A percentile compares a stretch with the other conserved stretches of the same genome.
Conservation (phyloP, 164 flowering plant species). For the Brasenia schreberi region DNA sequence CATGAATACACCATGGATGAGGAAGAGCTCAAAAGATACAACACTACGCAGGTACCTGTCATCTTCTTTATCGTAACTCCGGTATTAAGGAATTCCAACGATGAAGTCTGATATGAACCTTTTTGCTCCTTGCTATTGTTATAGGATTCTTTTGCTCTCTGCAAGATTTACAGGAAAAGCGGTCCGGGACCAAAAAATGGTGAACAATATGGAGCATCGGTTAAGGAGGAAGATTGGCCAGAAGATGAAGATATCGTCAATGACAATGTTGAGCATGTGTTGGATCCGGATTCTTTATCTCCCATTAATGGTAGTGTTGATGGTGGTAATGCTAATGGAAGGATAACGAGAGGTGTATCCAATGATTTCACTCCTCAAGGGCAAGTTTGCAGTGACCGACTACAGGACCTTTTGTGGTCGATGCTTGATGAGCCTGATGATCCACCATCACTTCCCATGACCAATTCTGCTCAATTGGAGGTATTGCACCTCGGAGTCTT, state of each 20-base stretch:
- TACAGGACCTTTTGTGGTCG: neutral
- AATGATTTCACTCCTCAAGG: neutral
- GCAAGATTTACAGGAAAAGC: conserved; percentile 77
- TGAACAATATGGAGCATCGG: conserved; percentile 93
- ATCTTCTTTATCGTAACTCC: too few species aligned
- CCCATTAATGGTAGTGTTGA: neutral
- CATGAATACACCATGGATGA: conserved; percentile 85
- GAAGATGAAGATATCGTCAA: conserved; percentile 26
- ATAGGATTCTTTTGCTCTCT: conserved; percentile 70
- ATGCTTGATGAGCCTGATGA: neutral
- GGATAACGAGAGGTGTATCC: neutral
- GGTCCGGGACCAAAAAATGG: conserved; percentile 99
- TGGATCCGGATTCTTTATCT: neutral
- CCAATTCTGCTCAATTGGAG: neutral
- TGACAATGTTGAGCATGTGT: neutral
- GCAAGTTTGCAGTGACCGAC: neutral
- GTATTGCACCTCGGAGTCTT: neutral
- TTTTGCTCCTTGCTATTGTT: conserved; percentile 5
- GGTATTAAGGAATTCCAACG: neutral
- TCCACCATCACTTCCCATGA: neutral
- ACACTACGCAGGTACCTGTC: conserved; percentile 31
- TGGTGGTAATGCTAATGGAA: neutral
- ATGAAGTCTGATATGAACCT: neutral
- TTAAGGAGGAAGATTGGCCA: conserved; percentile 80
- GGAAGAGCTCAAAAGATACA: conserved; percentile 76